These are phyloP conservation scores for Chalciporus sphaerocephalus DNA, from an alignment of 768 basidiomycete species.

Conservation along the genomic window DNA sequence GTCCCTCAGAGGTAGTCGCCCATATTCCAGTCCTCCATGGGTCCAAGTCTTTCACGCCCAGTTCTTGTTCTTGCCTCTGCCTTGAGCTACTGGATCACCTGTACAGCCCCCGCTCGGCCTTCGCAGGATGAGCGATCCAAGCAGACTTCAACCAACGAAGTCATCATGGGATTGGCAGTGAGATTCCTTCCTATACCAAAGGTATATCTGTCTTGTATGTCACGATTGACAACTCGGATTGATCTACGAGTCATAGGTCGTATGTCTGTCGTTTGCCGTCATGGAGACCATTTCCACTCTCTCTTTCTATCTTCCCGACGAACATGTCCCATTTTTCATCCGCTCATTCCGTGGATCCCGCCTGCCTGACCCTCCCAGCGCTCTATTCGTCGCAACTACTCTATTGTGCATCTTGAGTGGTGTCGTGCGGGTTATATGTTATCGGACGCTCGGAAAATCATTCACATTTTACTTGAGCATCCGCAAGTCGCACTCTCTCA, in stretches of 20 bases:
- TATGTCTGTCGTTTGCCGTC: neutral
- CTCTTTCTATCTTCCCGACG: neutral
- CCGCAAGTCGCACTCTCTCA: conserved; percentile 41
- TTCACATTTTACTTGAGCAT: conserved; percentile 55
- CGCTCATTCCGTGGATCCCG: neutral
- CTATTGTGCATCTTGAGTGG: conserved; percentile 35
- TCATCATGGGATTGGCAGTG: neutral
- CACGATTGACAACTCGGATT: neutral
- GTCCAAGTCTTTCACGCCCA: too few species aligned
- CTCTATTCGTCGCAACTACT: conserved; percentile 32
- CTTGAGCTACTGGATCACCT: neutral
- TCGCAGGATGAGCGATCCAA: neutral
- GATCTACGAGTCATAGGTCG: neutral
- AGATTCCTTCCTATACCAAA: neutral
- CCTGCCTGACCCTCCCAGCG: neutral
- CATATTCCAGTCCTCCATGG: too few species aligned
- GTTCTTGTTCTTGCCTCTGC: too few species aligned
- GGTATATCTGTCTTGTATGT: too few species aligned
- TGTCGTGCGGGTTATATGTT: conserved; percentile 39
- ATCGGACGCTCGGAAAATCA: conserved; percentile 41
- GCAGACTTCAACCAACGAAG: neutral
- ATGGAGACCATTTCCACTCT: neutral
- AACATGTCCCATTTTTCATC: neutral
- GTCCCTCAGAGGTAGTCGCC: too few species aligned
- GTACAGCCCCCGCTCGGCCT: neutral